Evolutionary conservation across 2,329 filamentous ascomycete species (phyloP), one percentile per base, ranked within the genome.

Genomic region (Aspergillus vadensis): DNA sequence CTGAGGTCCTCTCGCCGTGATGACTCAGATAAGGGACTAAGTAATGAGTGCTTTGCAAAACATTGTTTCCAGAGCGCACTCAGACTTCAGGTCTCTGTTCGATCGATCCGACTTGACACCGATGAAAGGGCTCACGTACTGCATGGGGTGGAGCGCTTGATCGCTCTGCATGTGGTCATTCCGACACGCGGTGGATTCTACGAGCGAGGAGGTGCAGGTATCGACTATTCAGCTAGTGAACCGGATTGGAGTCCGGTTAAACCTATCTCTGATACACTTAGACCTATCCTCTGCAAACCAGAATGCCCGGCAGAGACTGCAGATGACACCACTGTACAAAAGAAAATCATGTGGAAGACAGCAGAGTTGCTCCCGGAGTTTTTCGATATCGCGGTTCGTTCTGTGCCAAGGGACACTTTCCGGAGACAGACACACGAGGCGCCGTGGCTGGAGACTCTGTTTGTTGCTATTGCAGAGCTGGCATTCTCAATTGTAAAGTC

Each of bases 361-460:
- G 72, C 70, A 14, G 70, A 72, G 43, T 69, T 76, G 57, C 72
- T 72, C 2, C 76, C 80, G 0, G 69, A 78, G 8, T 69, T 83
- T 5, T 79, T 82, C 54, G 77, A 81, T 55, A 75, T 81, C 59
- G 79, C 80, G 3, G 76, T 79, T 23, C 76, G 79, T 38, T 79
- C 78, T 38, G 73, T 82, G 15, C 78, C 77, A 17, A 72, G 78
- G 58, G 74, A 78, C 58, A 75, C 76, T 10, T 79, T 79, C 49
- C 73, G 74, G 48, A 72, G 77, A 39, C 76, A 80, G 64, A 76
- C 75, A 7, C 69, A 76, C 23, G 82, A 84, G 67, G 77, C 77
- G 41, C 72, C 76, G 14, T 84, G 82, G 81, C 67, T 85, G 53
- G 80, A 82, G 66, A 76, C 75, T 2, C 69, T 82, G n/a, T 83